phyloP scores from a whole-genome alignment of 1,139 yeast species.

The Geotrichum histeridarum region DNA sequence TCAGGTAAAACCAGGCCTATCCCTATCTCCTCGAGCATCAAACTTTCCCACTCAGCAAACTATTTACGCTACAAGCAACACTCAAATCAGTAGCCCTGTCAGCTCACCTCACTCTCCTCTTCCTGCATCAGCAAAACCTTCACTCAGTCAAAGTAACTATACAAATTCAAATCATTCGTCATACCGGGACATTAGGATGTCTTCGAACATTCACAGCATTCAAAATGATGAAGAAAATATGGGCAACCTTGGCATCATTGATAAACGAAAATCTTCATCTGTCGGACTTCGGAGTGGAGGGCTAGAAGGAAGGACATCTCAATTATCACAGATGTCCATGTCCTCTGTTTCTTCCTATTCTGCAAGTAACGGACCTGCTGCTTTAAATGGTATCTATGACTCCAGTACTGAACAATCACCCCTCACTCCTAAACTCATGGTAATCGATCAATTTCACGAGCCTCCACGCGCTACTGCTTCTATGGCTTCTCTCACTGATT shows the following conservation, averaged over 20 bases:
- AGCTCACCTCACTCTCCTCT: conserved; percentile 10
- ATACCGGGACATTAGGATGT: conserved; percentile 1
- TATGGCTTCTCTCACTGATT: conserved; percentile 9
- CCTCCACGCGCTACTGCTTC: conserved; percentile 10
- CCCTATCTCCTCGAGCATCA: conserved; percentile 5
- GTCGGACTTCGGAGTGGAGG: conserved; percentile 12
- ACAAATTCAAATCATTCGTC: conserved; percentile 5
- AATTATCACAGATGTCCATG: conserved; percentile 30
- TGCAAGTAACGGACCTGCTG: conserved; percentile 32
- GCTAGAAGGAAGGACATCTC: conserved; percentile 27
- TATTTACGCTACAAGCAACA: not conserved
- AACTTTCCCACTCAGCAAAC: conserved; percentile 16
- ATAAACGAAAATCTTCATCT: conserved; percentile 11
- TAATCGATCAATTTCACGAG: conserved; percentile 23
- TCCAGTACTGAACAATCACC: conserved; percentile 17
- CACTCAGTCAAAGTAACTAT: conserved; percentile 12
- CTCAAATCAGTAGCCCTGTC: not conserved
- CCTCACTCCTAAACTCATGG: conserved; percentile 21
- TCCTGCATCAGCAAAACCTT: conserved; percentile 10
- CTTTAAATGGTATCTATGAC: not conserved
- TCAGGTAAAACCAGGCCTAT: not conserved
- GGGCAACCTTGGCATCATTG: not conserved
- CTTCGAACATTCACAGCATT: conserved; percentile 5
- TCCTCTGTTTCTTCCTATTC: conserved; percentile 12
- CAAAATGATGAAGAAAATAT: conserved; percentile 8